Base-by-base conservation (phyloP, 163 green algal genomes). In the Scenedesmus sp. region DNA sequence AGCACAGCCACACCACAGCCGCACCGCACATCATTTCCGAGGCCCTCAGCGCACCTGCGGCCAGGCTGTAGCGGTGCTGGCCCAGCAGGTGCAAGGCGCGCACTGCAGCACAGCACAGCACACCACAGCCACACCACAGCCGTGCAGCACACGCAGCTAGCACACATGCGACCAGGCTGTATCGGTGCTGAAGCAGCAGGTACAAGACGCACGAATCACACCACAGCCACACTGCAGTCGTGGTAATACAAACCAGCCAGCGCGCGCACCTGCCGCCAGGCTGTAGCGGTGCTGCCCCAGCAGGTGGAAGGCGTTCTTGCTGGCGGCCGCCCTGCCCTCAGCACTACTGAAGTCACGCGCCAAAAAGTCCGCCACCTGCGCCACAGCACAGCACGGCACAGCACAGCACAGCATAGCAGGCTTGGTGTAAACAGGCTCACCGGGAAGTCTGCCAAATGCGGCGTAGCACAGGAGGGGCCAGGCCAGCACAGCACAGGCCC, bases 271-370 rank as follows among this genome's bases (percentile, higher is more conserved):
- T 46, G 34, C 34, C 34, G 34, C 34, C 34, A 91, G 34, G 16
- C 20, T 23, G 59, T 86, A 82, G 55, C 96, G 93, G 94, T 98
- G 97, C 92, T 98, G 94, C 0, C 95, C 95, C 83, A 98, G 94
- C 86, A 99, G 94, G 26, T 97, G 96, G 91, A 96, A 98, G 0
- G 97, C 97, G 90, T 98, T 98, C 94, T 98, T 98, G 85, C 87
- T 94, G n/a, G 97, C 97, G 18, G 96, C 96, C 18, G 92, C 90
- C 3, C 92, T 87, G 90, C 94, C 67, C 74, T 94, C 93, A 1
- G 74, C 56, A 0, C 66, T 87, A 26, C 1, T 84, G 77, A 98
- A 99, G 94, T 98, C 94, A 5, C 94, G 91, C 1, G 91, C 73
- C 70, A 99, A 93, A 66, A 99, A 99, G 55, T 98, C 97, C 2